Evolutionary conservation across 208 protist genomes (phyloP).

Genomic region (Leptomonas seymouri): DNA sequence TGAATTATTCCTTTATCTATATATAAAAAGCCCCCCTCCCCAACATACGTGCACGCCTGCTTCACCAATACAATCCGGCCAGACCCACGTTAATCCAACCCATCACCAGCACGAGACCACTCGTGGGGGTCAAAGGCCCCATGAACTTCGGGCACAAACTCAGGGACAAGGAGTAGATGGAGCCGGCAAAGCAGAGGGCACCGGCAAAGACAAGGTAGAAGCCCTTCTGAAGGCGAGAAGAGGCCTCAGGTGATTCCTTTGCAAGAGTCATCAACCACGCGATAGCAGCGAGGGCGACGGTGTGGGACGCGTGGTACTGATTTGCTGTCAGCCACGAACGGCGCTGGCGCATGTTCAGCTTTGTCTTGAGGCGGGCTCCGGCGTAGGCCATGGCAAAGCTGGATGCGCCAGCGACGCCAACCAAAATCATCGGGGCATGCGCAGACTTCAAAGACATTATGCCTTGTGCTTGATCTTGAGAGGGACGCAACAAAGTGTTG

Average conservation of each 20-base stretch:
- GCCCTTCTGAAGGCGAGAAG: slow-evolving; percentile 42
- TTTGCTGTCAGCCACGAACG: slow-evolving; percentile 57
- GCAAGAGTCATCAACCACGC: slow-evolving; percentile 34
- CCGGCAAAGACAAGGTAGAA: slow-evolving; percentile 59
- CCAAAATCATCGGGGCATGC: slow-evolving; percentile 34
- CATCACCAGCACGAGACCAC: slow-evolving; percentile 64
- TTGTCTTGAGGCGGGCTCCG: slow-evolving; percentile 34
- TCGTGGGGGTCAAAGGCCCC: slow-evolving; percentile 64
- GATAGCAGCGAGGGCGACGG: slow-evolving; percentile 40
- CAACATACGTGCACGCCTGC: background rate
- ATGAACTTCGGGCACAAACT: slow-evolving; percentile 49
- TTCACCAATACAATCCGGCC: slow-evolving; percentile 55
- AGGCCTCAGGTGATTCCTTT: slow-evolving; percentile 31
- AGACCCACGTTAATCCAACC: slow-evolving; percentile 65
- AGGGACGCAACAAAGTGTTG: too few relatives aligned
- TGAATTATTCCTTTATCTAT: too few relatives aligned
- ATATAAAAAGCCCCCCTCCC: too few relatives aligned
- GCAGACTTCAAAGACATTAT: slow-evolving; percentile 20
- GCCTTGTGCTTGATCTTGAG: too few relatives aligned
- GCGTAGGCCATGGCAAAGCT: slow-evolving; percentile 37
- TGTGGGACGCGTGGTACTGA: slow-evolving; percentile 54
- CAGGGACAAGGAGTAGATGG: slow-evolving; percentile 71
- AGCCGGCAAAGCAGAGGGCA: slow-evolving; percentile 58
- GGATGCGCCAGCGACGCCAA: slow-evolving; percentile 38
- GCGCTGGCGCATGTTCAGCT: slow-evolving; percentile 38